A percentile compares a stretch with the other conserved stretches of the same genome.
These are phyloP conservation scores for Dactylellina sp. DNA, from an alignment of 2,329 filamentous ascomycete species.

Conservation along the genomic window DNA sequence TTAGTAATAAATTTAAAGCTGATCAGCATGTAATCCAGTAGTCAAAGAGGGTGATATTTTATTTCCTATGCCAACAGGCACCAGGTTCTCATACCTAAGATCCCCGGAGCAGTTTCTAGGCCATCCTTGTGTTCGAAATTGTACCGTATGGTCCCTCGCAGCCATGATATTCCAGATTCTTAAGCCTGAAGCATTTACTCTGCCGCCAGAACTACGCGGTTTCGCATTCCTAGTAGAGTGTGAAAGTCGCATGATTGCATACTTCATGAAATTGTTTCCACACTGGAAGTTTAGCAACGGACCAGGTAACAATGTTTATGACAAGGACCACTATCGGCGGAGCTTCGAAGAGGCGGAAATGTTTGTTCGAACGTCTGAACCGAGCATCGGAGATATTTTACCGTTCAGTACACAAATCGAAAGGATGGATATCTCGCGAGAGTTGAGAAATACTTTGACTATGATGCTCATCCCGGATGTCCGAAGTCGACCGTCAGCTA, in stretches of 20 bases:
- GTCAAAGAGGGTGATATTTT: slow-evolving; percentile 31
- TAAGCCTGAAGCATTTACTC: slow-evolving; percentile 33
- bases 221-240: slow-evolving; percentile 8
- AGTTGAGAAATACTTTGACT: slow-evolving; percentile 21
- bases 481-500: slow-evolving; percentile 30
- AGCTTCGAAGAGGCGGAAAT: slow-evolving; percentile 17
- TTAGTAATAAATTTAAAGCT: slow-evolving; percentile 25
- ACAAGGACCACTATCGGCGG: slow-evolving; percentile 6
- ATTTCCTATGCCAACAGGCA: slow-evolving; percentile 18
- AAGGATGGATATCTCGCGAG: slow-evolving; percentile 29
- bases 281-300: slow-evolving; percentile 30
- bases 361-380: slow-evolving; percentile 20
- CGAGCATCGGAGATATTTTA: too few relatives aligned
- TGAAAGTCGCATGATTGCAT: slow-evolving; percentile 31
- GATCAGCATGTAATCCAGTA: slow-evolving; percentile 21
- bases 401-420: slow-evolving; percentile 24
- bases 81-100: slow-evolving; percentile 24
- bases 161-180: slow-evolving; percentile 36
- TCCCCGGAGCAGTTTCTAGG: slow-evolving; percentile 30
- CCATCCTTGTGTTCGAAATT: slow-evolving; percentile 31
- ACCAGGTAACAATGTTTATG: slow-evolving; percentile 22
- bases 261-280: slow-evolving; percentile 34
- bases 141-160: slow-evolving; percentile 35
- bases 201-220: slow-evolving; percentile 17
- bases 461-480: slow-evolving; percentile 31